Conservation (phyloP, 805 yeast species). For the Sugiyamaella floridensis region DNA sequence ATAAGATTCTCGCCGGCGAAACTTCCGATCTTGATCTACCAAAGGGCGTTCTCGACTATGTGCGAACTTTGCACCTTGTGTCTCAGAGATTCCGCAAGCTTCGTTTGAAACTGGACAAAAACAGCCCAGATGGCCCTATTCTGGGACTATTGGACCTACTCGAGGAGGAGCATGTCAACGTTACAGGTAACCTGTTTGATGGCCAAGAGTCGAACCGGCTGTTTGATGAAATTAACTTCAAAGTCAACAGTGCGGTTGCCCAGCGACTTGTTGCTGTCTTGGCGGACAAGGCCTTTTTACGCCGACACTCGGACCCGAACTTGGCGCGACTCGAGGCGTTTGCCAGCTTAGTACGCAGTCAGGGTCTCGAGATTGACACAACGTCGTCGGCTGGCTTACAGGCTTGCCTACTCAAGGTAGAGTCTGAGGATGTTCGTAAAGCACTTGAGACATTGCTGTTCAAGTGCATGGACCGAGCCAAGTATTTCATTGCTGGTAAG, state of each 20-base stretch:
- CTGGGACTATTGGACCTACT: constrained; percentile 68
- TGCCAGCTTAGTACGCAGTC: constrained; percentile 56
- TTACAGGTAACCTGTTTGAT: constrained; percentile 57
- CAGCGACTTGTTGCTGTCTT: constrained; percentile 64
- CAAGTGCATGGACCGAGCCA: constrained; percentile 80
- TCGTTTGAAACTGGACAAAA: constrained; percentile 40
- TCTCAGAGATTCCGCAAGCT: constrained; percentile 66
- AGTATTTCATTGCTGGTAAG: constrained; percentile 82
- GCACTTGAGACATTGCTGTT: constrained; percentile 72
- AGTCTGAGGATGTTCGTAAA: constrained; percentile 55
- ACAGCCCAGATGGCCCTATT: constrained; percentile 36
- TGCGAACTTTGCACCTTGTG: constrained; percentile 55
- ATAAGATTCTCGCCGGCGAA: constrained; percentile 5
- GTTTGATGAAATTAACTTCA: constrained; percentile 68
- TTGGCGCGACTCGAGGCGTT: constrained; percentile 73
- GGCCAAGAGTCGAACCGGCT: constrained; percentile 48
- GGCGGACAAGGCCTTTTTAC: constrained; percentile 75
- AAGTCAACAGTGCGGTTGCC: constrained; percentile 81
- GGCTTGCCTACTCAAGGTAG: constrained; percentile 57
- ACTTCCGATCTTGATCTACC: constrained; percentile 22
- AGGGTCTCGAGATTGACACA: constrained; percentile 56
- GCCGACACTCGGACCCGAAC: constrained; percentile 84
- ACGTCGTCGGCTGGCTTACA: constrained; percentile 65
- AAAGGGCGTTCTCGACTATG: constrained; percentile 57
- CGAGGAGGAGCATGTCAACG: constrained; percentile 76